Conservation (phyloP, 257 asterid genomes). For the Solanum piurae region DNA sequence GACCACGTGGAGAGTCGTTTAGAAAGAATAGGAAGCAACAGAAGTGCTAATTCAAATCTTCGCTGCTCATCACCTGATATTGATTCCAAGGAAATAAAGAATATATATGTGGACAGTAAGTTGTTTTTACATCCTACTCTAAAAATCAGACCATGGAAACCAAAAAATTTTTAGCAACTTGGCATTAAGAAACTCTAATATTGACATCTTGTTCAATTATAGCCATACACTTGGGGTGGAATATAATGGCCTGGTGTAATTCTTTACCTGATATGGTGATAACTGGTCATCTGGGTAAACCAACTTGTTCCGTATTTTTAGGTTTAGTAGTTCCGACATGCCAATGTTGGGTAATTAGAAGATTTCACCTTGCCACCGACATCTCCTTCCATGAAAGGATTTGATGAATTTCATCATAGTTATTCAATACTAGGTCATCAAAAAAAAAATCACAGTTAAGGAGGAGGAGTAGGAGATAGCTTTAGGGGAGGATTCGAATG, state of each 20-base stretch:
- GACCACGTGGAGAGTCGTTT: conserved; percentile 30
- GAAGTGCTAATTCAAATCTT: conserved; percentile 45
- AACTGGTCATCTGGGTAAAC: not conserved
- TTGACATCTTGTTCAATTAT: not conserved
- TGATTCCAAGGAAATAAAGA: conserved; percentile 84
- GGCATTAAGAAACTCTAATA: not conserved
- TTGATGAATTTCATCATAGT: not conserved
- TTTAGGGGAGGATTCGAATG: too few relatives aligned
- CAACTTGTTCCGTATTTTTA: not conserved
- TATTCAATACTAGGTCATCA: not conserved
- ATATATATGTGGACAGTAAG: conserved; percentile 92
- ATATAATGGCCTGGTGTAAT: not conserved
- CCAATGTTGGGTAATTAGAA: not conserved
- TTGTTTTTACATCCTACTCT: conserved; percentile 8
- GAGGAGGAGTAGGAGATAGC: too few relatives aligned
- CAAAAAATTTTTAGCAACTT: not conserved
- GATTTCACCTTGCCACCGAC: not conserved
- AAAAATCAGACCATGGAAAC: not conserved
- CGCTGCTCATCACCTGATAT: conserved; percentile 48
- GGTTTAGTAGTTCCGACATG: not conserved
- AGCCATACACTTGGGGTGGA: not conserved
- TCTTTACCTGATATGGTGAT: not conserved
- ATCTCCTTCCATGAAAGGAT: not conserved
- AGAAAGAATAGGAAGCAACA: conserved; percentile 48
- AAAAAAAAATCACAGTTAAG: not conserved